Evolutionary conservation across 768 basidiomycete genomes (phyloP).

Genomic region (Boletus sensibilis): DNA sequence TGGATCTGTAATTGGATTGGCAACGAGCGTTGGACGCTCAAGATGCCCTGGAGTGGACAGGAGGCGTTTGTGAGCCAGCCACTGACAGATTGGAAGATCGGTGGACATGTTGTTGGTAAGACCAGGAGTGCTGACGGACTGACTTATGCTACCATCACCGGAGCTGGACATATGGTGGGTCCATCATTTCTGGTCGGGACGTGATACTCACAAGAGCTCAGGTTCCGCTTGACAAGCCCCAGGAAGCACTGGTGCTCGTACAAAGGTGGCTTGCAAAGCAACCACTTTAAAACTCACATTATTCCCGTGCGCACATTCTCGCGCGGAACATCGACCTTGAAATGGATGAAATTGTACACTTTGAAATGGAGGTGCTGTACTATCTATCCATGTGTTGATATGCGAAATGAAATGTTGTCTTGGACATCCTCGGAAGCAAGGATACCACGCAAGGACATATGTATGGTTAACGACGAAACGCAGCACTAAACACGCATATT

Average conservation of each 20-base stretch:
- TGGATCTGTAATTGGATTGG: slow-evolving; percentile 77
- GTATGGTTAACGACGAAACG: not conserved
- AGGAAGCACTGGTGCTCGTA: slow-evolving; percentile 46
- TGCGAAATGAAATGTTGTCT: not conserved
- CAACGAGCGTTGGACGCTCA: slow-evolving; percentile 70
- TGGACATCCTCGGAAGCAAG: not conserved
- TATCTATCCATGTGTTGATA: not conserved
- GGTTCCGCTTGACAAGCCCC: slow-evolving; percentile 61
- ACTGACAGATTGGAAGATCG: slow-evolving; percentile 57
- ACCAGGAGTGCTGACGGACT: slow-evolving; percentile 54
- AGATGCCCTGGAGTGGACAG: slow-evolving; percentile 65
- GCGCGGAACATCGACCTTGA: not conserved
- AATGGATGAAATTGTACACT: not conserved
- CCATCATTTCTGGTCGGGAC: not conserved
- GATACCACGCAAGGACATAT: not conserved
- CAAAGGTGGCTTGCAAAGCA: slow-evolving; percentile 42
- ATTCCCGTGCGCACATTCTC: not conserved
- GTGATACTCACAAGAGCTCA: slow-evolving; percentile 12
- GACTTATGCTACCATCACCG: slow-evolving; percentile 59
- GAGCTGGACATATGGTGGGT: slow-evolving; percentile 71
- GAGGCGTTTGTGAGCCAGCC: slow-evolving; percentile 44
- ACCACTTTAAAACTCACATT: slow-evolving; percentile 5
- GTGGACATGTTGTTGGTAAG: slow-evolving; percentile 45
- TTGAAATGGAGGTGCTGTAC: not conserved
- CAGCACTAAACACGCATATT: not conserved